Base-by-base conservation (phyloP, 2,329 filamentous ascomycete species). In the Trichoderma sp. region DNA sequence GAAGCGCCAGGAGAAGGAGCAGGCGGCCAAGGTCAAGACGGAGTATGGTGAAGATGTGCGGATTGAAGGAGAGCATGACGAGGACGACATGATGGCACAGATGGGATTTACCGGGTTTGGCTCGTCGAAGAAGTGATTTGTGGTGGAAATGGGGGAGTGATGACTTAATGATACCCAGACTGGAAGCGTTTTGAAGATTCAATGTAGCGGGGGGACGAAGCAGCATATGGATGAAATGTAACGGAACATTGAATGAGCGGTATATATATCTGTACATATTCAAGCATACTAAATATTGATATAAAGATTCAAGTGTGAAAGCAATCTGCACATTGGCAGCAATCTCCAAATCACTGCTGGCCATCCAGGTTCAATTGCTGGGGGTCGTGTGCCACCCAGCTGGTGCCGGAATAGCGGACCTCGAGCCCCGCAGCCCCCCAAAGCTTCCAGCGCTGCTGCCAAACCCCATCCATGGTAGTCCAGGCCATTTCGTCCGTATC, bases 31-130 rank as follows among this genome's bases (percentile, higher is more conserved):
- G 79, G 82, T 87, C 32, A 90, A 89, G 81, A 84, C 81, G 53
- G 87, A 90, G 74, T 91, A 91, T 74, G 89, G 89, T 3, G 88
- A 90, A 7, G 90, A 92, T 79, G 86, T 91, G 70, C 81, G 89
- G 66, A 83, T 91, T 73, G 88, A 91, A 77, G 90, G 90, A n/a
- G 89, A 92, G 81, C 89, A 92, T 80, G 90, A 92, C 72, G 89
- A 91, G 80, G 89, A 92, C 73, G 89, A 91, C 77, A 90, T 92
- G 89, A 88, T 90, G 88, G 88, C 88, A 12, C 86, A 87, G 73
- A 89, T 92, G 87, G 89, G 90, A 0, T 88, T 91, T 74, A 85
- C 85, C 1, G 89, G 89, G 0, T 92, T 92, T 80, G 89, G 90
- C 9, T 83, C 83, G 9, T 87, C 87, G 3, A 88, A 88, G 77